Evolutionary conservation across 2,329 filamentous ascomycete species (phyloP).

Genomic region (Amauroascus verrucosus): DNA sequence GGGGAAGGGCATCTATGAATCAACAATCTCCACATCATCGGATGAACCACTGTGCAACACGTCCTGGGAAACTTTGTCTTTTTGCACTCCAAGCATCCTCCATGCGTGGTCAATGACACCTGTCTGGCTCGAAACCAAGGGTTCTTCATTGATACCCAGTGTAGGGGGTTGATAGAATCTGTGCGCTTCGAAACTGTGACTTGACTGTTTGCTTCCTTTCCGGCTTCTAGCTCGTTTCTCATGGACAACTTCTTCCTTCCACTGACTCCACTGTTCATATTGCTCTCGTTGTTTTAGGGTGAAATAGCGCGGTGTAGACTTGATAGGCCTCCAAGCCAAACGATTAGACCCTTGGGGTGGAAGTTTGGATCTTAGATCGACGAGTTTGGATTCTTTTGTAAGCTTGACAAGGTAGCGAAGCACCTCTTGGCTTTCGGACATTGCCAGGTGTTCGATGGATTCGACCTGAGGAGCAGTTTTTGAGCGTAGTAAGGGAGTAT

Average conservation of each 20-base stretch:
- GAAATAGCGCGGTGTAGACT: conserved; percentile 36
- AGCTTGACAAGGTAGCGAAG: conserved; percentile 35
- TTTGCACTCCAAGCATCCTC: conserved; percentile 33
- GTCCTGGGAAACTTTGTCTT: conserved; percentile 17
- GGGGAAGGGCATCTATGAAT: conserved; percentile 6
- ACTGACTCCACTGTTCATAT: conserved; percentile 39
- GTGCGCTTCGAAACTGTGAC: neutral
- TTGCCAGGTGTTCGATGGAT: conserved; percentile 27
- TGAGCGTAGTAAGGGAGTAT: conserved; percentile 30
- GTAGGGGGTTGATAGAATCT: neutral
- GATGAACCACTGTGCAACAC: neutral
- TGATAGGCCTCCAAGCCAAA: conserved; percentile 33
- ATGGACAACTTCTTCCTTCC: conserved; percentile 33
- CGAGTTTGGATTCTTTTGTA: conserved; percentile 33
- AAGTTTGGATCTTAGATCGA: conserved; percentile 31
- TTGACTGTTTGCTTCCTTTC: conserved; percentile 20
- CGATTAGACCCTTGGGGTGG: conserved; percentile 22
- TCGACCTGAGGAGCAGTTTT: conserved; percentile 23
- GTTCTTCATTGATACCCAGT: neutral
- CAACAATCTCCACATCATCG: conserved; percentile 11
- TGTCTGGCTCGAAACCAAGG: neutral
- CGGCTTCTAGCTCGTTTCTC: conserved; percentile 32
- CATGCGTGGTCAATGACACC: conserved; percentile 35
- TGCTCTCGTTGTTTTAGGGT: conserved; percentile 37
- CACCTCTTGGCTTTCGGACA: conserved; percentile 34